Percentiles rank a stretch among this genome's conserved stretches.
Evolutionary conservation across 1,139 yeast genomes (phyloP).

Genomic region (Zhuliangozyma blackwelliae): DNA sequence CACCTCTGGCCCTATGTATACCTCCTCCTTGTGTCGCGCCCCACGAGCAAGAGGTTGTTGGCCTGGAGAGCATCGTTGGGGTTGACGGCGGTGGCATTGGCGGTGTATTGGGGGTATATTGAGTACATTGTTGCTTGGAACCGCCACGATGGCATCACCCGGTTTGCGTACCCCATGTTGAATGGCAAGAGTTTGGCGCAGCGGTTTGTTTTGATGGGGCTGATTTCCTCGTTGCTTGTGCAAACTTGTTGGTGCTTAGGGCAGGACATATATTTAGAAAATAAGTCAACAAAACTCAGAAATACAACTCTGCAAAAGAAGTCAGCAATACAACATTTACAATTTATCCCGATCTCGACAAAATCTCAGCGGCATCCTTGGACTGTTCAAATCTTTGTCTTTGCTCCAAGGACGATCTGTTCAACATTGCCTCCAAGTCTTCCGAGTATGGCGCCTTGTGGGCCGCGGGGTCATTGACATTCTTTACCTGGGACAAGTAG

Average conservation of each 20-base stretch:
- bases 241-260: conserved; percentile 6
- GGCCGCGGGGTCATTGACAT: conserved; percentile 47
- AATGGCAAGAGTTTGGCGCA: conserved; percentile 6
- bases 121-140: conserved; percentile 6
- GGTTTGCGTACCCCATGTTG: conserved; percentile 20
- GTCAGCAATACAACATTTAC: too few relatives aligned
- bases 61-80: conserved; percentile 1
- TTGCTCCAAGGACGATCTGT: conserved; percentile 44
- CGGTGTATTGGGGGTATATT: conserved; percentile 8
- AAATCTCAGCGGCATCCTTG: conserved; percentile 25
- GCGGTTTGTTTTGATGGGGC: conserved; percentile 6
- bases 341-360: conserved; percentile 7
- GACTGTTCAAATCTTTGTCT: conserved; percentile 49
- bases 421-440: conserved; percentile 48
- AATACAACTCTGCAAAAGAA: too few relatives aligned
- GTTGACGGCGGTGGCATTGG: conserved; percentile 4
- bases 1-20: conserved; percentile 20
- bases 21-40: conserved; percentile 5
- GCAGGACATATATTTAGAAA: conserved; percentile 3
- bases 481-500: conserved; percentile 55
- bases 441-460: conserved; percentile 61
- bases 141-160: conserved; percentile 7
- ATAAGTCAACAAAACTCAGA: not conserved
- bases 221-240: conserved; percentile 6
- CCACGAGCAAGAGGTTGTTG: not conserved